Evolutionary conservation across 805 yeast species (phyloP), one percentile per base, ranked within the genome.

Genomic region (Metschnikowia lachancei): DNA sequence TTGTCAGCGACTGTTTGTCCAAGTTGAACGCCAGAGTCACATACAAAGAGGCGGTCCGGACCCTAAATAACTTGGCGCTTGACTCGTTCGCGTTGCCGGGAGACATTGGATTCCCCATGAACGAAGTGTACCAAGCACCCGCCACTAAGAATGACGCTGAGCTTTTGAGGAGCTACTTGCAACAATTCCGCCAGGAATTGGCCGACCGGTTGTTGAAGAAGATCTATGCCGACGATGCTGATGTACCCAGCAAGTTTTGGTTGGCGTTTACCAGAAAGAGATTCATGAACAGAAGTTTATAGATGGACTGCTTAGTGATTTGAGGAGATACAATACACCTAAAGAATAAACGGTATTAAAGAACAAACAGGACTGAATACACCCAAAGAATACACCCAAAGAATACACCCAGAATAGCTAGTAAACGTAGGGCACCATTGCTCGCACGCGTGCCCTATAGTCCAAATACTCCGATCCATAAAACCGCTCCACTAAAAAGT

Each of bases 21-120:
- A 76, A 81, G 48, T 70, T 94, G 52, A 74, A 66, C 44, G 63
- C 75, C 37, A 61, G 72, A 18, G 74, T 79, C 8, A 65, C 76
- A 6, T 69, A 76, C 36, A 72, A 70, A 45, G 91, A 85, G 42
- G 90, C 91, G 0, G 70, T 74, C 20, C 77, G 83, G 51, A 66
- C 74, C n/a, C 76, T 94, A 53, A 90, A 87, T 53, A 91, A 91
- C 61, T 76, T 90, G 53, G 84, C 97, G 1, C 75, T 94, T 47
- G 98, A 92, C 56, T 81, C 82, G 62, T 92, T 94, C 61, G 75
- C 91, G 14, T 77, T 94, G 51, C 99, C 99, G 1, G 99, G 99
- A 19, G 97, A 94, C 51, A 82, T 92, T 8, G 90, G 92, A 12
- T 94, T 94, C 74, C 97, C 98, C 16, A 75, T 94, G 66, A 92